phyloP scores from a whole-genome alignment of 2,329 filamentous ascomycete species.

The Claviceps citrina region DNA sequence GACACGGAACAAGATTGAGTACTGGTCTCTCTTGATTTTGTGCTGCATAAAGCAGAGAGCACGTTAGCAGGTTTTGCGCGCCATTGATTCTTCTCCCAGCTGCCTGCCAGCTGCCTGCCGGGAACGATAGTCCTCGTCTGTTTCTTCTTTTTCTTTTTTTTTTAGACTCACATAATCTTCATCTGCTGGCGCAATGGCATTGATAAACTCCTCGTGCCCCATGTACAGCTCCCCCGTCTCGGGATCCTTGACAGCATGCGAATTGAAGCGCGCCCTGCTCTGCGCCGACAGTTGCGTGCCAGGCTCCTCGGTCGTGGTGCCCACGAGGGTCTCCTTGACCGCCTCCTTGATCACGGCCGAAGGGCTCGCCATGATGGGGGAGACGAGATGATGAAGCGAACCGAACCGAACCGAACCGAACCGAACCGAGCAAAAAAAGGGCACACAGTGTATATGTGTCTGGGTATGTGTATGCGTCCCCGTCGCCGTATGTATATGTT shows the following conservation, averaged over 20 bases:
- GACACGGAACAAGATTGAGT: slow-evolving; percentile 80
- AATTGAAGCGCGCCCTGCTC: slow-evolving; percentile 60
- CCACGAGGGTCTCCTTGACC: slow-evolving; percentile 69
- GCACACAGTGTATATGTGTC: too few species aligned
- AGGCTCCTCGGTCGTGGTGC: slow-evolving; percentile 30
- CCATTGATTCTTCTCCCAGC: too few species aligned
- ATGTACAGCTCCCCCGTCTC: slow-evolving; percentile 65
- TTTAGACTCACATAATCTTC: slow-evolving; percentile 73
- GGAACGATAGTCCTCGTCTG: background rate
- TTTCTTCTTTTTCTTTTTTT: background rate
- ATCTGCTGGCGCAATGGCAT: slow-evolving; percentile 69
- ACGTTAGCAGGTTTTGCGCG: too few species aligned
- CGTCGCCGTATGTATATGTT: too few species aligned
- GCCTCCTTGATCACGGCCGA: slow-evolving; percentile 44
- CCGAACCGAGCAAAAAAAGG: too few species aligned
- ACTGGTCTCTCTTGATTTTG: slow-evolving; percentile 95
- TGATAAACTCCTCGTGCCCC: slow-evolving; percentile 72
- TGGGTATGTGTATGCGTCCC: too few species aligned
- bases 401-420: too few species aligned
- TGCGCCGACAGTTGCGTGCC: slow-evolving; percentile 51
- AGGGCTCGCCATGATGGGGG: slow-evolving; percentile 20
- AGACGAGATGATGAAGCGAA: too few species aligned
- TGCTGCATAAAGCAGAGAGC: slow-evolving; percentile 61
- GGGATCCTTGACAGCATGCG: slow-evolving; percentile 60
- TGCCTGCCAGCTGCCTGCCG: too few species aligned